Base-by-base conservation (phyloP, 352 stramenopile genomes). In the Globisporangium middletonii region DNA sequence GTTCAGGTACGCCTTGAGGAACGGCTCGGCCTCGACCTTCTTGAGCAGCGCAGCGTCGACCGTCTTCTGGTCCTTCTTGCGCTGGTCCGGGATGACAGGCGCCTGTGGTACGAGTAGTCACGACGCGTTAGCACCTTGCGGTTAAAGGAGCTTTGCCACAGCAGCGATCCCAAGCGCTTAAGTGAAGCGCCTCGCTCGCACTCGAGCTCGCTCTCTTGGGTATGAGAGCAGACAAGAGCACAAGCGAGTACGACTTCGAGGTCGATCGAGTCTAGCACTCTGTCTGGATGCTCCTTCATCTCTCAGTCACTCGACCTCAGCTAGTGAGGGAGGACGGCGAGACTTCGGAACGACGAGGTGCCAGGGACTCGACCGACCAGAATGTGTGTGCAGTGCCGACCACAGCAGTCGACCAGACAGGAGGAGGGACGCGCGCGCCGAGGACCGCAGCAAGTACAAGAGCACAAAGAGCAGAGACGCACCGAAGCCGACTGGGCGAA, bases 1-100 rank as follows among this genome's bases (percentile, higher is more conserved):
- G 66, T 97, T 96, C 65, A 99, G 75, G 92, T 99, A 99, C 53
- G 86, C 91, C 80, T 99, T 98, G 67, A 99, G 84, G 84, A 99
- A 95, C 48, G 86, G 79, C 62, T 93, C 87, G 43, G 77, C 78
- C 56, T 90, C 85, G 47, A 95, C 68, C 68, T 87, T 85, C 78
- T 94, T 94, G 53, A 91, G 57, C 55, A 97, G 70, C 48, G 77
- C 86, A 50, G 80, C 89, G 81, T 99, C 97, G 47, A 99, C 96
- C 52, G 85, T 83, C 83, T 99, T 98, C 87, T 99, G 97, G 78
- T 99, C 96, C 61, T 93, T 97, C 89, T 99, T 99, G 70, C 93
- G 90, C 80, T 98, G 82, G 67, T 99, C 97, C 64, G 80, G 82
- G 55, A 99, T 97, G 65, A 98, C 86, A 28, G 97, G 92, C 57